phyloP scores from a whole-genome alignment of 179 eudicot genomes.

The Beta corolliflora region DNA sequence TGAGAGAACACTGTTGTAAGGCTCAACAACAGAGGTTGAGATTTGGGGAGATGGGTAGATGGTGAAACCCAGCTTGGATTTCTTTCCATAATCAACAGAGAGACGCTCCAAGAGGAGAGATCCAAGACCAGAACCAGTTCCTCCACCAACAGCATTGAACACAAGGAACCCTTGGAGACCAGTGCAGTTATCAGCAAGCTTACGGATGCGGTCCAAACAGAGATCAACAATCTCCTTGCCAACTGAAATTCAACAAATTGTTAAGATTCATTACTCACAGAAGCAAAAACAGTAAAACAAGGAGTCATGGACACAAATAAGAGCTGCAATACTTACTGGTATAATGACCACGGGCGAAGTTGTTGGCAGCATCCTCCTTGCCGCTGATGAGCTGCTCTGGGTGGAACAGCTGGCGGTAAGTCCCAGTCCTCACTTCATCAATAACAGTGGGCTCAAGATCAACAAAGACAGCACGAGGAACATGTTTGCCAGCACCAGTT shows the following conservation, averaged over 20 bases:
- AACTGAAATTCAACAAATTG: conserved; percentile 22
- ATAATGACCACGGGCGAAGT: conserved; percentile 54
- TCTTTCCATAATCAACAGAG: conserved; percentile 48
- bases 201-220: conserved; percentile 49
- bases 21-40: conserved; percentile 51
- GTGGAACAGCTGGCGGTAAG: conserved; percentile 46
- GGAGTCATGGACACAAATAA: not conserved
- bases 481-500: conserved; percentile 50
- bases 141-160: conserved; percentile 51
- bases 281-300: not conserved
- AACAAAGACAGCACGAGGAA: conserved; percentile 50
- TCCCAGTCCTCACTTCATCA: conserved; percentile 48
- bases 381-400: conserved; percentile 49
- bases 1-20: conserved; percentile 53
- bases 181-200: conserved; percentile 52
- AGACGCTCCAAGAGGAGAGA: conserved; percentile 50
- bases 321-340: conserved; percentile 32
- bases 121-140: conserved; percentile 51
- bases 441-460: conserved; percentile 56
- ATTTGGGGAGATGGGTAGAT: conserved; percentile 51
- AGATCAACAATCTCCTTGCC: conserved; percentile 53
- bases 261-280: not conserved
- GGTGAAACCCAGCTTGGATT: conserved; percentile 49
- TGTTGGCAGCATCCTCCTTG: conserved; percentile 56
- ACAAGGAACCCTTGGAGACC: conserved; percentile 51